Percentiles rank a stretch among this genome's conserved stretches.
Conservation (phyloP, 352 stramenopile genomes). For the Phytophthora tubulina region DNA sequence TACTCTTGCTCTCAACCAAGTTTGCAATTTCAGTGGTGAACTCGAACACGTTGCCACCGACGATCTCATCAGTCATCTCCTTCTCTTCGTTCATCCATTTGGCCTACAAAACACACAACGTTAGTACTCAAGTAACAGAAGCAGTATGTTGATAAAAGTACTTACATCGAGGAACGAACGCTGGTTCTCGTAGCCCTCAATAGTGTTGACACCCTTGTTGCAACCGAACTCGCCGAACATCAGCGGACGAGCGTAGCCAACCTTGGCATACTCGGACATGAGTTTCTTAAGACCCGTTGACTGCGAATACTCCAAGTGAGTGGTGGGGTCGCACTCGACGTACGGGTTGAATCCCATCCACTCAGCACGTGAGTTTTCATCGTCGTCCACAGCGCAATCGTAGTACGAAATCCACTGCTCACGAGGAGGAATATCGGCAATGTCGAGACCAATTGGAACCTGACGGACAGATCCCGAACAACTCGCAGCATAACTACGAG, state of each 20-base stretch:
- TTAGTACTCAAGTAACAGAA: too few species aligned
- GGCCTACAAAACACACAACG: slow-evolving; percentile 26
- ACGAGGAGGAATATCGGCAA: slow-evolving; percentile 65
- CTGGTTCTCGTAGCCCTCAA: slow-evolving; percentile 78
- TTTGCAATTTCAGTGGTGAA: slow-evolving; percentile 76
- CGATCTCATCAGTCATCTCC: slow-evolving; percentile 70
- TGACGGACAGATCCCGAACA: slow-evolving; percentile 54
- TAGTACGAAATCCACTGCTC: slow-evolving; percentile 69
- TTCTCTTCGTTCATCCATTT: slow-evolving; percentile 85
- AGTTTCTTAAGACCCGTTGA: slow-evolving; percentile 69
- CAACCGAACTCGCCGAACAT: slow-evolving; percentile 87
- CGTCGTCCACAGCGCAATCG: slow-evolving; percentile 60
- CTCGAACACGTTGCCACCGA: slow-evolving; percentile 83
- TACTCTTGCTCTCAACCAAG: slow-evolving; percentile 48
- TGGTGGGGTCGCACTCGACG: slow-evolving; percentile 69
- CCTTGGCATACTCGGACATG: slow-evolving; percentile 63
- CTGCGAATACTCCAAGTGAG: slow-evolving; percentile 61
- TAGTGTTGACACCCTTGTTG: slow-evolving; percentile 69
- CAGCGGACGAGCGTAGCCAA: slow-evolving; percentile 63
- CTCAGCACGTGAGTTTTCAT: slow-evolving; percentile 64
- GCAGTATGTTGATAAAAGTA: neutral
- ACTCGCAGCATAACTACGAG: slow-evolving; percentile 54
- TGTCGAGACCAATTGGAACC: slow-evolving; percentile 73
- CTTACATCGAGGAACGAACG: slow-evolving; percentile 66
- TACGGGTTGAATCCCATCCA: slow-evolving; percentile 81